phyloP scores from a whole-genome alignment of 169 alveolate species.

The Amoebophrya sp. region DNA sequence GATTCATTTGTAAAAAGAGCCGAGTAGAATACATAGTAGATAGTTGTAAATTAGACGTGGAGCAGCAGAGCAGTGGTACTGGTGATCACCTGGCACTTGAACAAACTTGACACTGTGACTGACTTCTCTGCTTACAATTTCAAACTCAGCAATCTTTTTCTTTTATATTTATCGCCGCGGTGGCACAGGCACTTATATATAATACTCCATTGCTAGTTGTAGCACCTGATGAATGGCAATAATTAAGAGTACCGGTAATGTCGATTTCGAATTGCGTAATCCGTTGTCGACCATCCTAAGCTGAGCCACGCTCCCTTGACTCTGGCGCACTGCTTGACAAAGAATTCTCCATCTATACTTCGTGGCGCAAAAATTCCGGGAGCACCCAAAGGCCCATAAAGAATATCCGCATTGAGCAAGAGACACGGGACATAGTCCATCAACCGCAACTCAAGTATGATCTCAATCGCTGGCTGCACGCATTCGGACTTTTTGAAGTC shows the following conservation, averaged over 20 bases:
- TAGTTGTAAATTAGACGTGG: no score
- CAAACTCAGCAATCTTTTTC: no score
- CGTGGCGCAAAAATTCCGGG: constrained; percentile 9
- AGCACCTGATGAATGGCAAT: neutral
- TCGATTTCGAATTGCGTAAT: neutral
- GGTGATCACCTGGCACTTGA: no score
- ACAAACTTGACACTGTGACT: no score
- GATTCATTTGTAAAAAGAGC: no score
- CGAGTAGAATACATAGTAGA: no score
- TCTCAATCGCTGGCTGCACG: neutral
- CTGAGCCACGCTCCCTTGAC: neutral
- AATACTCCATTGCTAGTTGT: neutral
- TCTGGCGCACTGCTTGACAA: neutral
- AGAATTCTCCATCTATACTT: neutral
- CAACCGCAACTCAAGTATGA: constrained; percentile 3
- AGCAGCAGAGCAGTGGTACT: no score
- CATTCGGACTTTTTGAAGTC: neutral
- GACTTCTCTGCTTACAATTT: no score
- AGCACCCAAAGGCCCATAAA: neutral
- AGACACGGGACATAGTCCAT: neutral
- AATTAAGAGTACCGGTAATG: neutral
- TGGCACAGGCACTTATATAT: neutral
- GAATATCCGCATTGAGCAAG: neutral
- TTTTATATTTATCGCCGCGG: neutral
- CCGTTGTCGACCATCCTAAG: neutral